Conservation (phyloP, 306 rosid genomes). For the Trifolium fragiferum region DNA sequence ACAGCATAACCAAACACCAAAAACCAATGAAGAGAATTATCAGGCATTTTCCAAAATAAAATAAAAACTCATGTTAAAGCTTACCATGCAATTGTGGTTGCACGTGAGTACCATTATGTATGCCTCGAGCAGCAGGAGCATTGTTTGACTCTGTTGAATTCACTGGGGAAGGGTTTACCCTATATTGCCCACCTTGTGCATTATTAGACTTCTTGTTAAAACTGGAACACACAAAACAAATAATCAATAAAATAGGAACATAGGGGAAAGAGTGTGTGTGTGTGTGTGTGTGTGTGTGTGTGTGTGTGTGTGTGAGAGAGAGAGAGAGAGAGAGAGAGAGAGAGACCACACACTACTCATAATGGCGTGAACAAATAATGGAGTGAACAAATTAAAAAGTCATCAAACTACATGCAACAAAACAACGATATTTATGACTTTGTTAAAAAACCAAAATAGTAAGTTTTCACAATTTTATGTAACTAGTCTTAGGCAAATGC, state of each 20-base stretch:
- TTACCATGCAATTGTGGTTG: conserved; percentile 69
- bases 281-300: too few species aligned
- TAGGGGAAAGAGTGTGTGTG: too few species aligned
- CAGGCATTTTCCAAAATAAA: background rate
- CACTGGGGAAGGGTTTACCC: conserved; percentile 62
- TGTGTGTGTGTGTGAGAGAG: too few species aligned
- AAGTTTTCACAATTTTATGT: background rate
- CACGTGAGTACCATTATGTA: conserved; percentile 70
- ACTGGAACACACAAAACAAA: conserved; percentile 51
- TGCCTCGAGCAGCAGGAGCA: conserved; percentile 50
- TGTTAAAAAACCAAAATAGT: background rate
- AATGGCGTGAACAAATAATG: background rate
- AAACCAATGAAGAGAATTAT: conserved; percentile 25
- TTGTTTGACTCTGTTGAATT: conserved; percentile 59
- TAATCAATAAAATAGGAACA: conserved; percentile 32
- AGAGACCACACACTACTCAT: background rate
- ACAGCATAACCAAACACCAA: conserved; percentile 34
- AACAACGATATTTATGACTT: background rate
- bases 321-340: too few species aligned
- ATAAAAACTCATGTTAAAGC: conserved; percentile 22
- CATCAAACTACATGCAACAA: conserved; percentile 17
- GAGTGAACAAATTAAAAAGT: background rate
- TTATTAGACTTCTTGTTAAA: conserved; percentile 69
- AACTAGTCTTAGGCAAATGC: background rate
- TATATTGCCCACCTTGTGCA: conserved; percentile 90